phyloP scores from a whole-genome alignment of 495 filamentous ascomycete species.

The Trichoderma asperelloides region DNA sequence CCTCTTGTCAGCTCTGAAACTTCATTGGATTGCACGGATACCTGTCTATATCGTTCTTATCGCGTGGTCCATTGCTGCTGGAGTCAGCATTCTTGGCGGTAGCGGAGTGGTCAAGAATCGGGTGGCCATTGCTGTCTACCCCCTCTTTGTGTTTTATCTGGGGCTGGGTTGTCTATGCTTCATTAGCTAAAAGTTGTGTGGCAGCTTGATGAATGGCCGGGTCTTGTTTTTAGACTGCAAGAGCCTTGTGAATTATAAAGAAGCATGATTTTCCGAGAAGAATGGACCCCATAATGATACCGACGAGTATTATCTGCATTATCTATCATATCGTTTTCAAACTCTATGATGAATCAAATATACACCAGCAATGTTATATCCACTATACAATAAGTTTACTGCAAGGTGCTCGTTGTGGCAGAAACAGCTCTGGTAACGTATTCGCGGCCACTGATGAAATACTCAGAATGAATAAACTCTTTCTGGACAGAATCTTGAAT shows the following conservation, averaged over 20 bases:
- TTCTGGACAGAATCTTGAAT: no score
- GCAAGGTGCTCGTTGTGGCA: no score
- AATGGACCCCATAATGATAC: not conserved
- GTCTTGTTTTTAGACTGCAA: not conserved
- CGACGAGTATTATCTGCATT: not conserved
- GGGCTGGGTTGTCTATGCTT: constrained; percentile 91
- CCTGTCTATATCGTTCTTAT: constrained; percentile 84
- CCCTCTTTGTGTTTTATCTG: constrained; percentile 92
- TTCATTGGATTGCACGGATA: constrained; percentile 70
- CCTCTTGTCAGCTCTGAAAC: constrained; percentile 69
- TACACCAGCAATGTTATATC: not conserved
- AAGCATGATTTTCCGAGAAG: not conserved
- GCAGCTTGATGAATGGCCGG: not conserved
- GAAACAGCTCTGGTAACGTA: no score
- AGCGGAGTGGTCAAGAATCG: constrained; percentile 92
- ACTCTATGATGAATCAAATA: not conserved
- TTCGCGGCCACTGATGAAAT: no score
- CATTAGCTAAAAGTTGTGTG: constrained; percentile 56
- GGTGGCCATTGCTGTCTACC: constrained; percentile 91
- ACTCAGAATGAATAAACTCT: no score
- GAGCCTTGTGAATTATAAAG: not conserved
- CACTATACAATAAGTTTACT: no score
- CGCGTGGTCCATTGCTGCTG: constrained; percentile 86
- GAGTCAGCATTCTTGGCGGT: constrained; percentile 89
- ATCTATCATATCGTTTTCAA: not conserved